These are phyloP conservation scores for Trichosporon sp. DNA, from an alignment of 1,284 basidiomycete species.

Conservation along the genomic window DNA sequence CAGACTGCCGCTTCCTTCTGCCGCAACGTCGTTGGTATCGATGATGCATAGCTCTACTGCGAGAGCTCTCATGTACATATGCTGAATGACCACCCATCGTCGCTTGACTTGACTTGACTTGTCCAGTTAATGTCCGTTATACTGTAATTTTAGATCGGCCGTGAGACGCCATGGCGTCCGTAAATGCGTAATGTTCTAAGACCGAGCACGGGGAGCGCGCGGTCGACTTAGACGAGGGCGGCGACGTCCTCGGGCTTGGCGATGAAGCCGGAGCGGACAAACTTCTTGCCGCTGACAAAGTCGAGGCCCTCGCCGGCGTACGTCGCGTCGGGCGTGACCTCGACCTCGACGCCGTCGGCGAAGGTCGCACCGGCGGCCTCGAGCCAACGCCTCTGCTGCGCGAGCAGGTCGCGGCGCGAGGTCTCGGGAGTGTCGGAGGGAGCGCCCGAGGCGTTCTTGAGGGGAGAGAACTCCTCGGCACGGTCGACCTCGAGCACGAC, in stretches of 20 bases:
- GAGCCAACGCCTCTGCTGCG: slow-evolving; percentile 85
- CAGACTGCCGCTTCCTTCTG: background rate
- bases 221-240: slow-evolving; percentile 5
- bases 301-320: slow-evolving; percentile 92
- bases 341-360: slow-evolving; percentile 62
- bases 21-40: background rate
- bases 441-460: slow-evolving; percentile 95
- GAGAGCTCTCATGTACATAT: slow-evolving; percentile 5
- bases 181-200: background rate
- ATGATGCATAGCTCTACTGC: background rate
- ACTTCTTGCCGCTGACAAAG: slow-evolving; percentile 68
- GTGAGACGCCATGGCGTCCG: background rate
- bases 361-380: slow-evolving; percentile 71
- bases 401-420: slow-evolving; percentile 79
- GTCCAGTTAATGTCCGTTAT: slow-evolving; percentile 2
- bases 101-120: background rate
- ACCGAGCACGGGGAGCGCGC: background rate
- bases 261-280: slow-evolving; percentile 55
- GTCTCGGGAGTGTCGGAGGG: slow-evolving; percentile 92
- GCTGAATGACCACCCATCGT: background rate
- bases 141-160: background rate
- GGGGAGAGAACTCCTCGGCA: slow-evolving; percentile 86
- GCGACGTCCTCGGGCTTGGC: slow-evolving; percentile 27
- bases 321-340: slow-evolving; percentile 80
- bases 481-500: slow-evolving; percentile 85